A percentile compares a stretch with the other conserved stretches of the same genome.
Evolutionary conservation across 176 grass and related monocot genomes (phyloP).

Genomic region (Lolium perenne): DNA sequence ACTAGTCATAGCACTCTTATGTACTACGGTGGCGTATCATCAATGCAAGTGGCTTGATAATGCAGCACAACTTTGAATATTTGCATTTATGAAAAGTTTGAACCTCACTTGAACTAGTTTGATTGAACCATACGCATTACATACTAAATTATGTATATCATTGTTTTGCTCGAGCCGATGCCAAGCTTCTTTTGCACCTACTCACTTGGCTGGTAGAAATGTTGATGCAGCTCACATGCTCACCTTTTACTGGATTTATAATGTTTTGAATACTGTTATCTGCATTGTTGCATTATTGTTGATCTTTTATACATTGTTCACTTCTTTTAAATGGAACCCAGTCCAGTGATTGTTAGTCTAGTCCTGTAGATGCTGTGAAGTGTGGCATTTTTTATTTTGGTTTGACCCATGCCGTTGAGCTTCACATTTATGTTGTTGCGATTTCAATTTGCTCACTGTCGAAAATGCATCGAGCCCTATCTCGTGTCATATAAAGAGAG

Average conservation of each 20-base stretch:
- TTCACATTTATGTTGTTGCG: neutral
- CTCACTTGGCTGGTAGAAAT: neutral
- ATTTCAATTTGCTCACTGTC: neutral
- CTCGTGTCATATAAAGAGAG: neutral
- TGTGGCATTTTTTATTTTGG: neutral
- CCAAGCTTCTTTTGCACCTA: slow-evolving; percentile 18
- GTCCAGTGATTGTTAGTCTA: neutral
- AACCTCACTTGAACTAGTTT: neutral
- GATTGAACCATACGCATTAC: neutral
- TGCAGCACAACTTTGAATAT: slow-evolving; percentile 6
- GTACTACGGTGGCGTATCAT: too few species aligned
- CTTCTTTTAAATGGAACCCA: neutral
- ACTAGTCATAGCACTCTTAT: too few species aligned
- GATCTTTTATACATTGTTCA: neutral
- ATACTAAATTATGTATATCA: neutral
- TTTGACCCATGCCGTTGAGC: neutral
- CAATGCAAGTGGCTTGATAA: neutral
- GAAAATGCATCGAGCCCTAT: neutral
- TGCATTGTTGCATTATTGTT: neutral
- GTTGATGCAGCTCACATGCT: neutral
- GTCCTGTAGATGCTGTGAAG: neutral
- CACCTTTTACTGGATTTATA: slow-evolving; percentile 1
- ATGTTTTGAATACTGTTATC: neutral
- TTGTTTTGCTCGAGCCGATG: neutral
- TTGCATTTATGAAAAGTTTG: neutral